These are phyloP conservation scores for Ottelia alismoides DNA, from an alignment of 106 monocot species.

Conservation along the genomic window DNA sequence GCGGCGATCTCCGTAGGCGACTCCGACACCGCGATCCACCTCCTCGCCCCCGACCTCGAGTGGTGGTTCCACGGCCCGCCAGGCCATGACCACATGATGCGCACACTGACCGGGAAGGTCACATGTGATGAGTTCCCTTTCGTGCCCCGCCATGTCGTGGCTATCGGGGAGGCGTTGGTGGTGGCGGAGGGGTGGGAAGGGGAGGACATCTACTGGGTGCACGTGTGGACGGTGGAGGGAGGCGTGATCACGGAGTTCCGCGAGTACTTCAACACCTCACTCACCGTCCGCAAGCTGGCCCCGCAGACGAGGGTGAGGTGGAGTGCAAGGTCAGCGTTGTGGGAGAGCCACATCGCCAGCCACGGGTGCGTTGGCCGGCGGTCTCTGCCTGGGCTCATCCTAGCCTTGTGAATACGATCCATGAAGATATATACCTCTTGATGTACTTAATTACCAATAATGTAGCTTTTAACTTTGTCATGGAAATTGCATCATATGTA, in stretches of 20 bases:
- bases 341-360: not conserved
- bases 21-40: constrained; percentile 2
- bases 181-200: constrained; percentile 8
- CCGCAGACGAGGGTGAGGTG: no score
- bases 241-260: constrained; percentile 11
- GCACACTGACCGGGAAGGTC: constrained; percentile 1
- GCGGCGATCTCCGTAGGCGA: constrained; percentile 6
- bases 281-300: constrained; percentile 11
- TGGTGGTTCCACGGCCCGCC: constrained; percentile 24
- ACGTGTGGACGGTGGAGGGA: constrained; percentile 12
- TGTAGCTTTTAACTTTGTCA: no score
- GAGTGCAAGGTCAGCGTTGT: not conserved
- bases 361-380: not conserved
- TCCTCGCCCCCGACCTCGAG: constrained; percentile 11
- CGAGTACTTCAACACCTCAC: constrained; percentile 23
- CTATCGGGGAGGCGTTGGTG: constrained; percentile 13
- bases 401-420: not conserved
- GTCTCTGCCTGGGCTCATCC: not conserved
- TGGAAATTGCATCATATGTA: no score
- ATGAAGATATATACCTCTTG: no score
- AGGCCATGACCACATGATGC: constrained; percentile 11
- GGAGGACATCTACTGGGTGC: constrained; percentile 5
- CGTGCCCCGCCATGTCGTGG: not conserved
- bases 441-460: no score
- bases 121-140: not conserved